Evolutionary conservation across 306 rosid genomes (phyloP), one percentile per base, ranked within the genome.

Genomic region (Prunus fruticosa): DNA sequence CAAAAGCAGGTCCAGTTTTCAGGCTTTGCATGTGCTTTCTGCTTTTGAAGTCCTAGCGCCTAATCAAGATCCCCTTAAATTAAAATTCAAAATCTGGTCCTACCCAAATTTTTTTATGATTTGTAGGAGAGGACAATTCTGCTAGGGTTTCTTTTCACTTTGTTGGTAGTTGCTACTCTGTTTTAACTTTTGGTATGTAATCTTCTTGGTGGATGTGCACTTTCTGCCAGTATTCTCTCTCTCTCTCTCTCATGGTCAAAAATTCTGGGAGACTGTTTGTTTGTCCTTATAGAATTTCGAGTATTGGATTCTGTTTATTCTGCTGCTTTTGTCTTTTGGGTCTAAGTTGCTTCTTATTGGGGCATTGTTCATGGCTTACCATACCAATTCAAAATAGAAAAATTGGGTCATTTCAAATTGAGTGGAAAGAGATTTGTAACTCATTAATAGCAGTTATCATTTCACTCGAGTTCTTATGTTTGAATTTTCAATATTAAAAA

Each of bases 21-120:
- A 27, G 28, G 49, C 14, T 28, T 28, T 32, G 64, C 79, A 75
- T 75, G 72, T 75, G 79, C 72, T 23, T 51, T 75, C 72, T 64
- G 46, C 47, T 7, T 22, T 11, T 34, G 6, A 2, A 32, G 78
- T 74, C 34, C 60, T 7, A 58, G 30, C 25, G 10, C 70, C 46
- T 3, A 49, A 64, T 64, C 25, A 66, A 50, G 51, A 1, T 61
- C 41, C 34, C 14, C 2, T 18, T 5, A 16, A 18, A 9, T 27
- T 46, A 18, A 47, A 43, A 20, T 65, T 76, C 73, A 65, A 65
- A 65, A 60, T 20, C 23, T 16, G 49, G 56, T 34, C 66, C 64
- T 8, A 15, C 13, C 22, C 50, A 23, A 12, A 47, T 47, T 2
- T 10, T 32, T 62, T 30, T 51, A 8, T 11, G 13, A 25, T 69